Evolutionary conservation across 78 protist species (phyloP).

Genomic region (Anaeramoeba ignava): DNA sequence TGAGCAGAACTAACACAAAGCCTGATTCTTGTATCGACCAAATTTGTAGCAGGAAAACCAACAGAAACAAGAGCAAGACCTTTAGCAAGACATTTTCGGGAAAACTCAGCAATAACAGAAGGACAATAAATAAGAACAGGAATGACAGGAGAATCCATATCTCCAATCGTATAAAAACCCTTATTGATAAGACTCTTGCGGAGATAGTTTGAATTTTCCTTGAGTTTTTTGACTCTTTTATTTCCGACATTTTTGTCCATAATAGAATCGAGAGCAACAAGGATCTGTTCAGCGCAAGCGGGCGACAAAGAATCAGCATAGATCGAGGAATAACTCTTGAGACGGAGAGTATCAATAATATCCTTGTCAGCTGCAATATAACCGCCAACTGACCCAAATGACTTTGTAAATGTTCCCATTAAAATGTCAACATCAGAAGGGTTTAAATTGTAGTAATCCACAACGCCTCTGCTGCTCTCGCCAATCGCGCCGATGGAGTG

Average conservation of each 20-base stretch:
- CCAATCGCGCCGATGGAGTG: slow-evolving; percentile 97
- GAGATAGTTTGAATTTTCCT: neutral
- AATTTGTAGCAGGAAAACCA: slow-evolving; percentile 94
- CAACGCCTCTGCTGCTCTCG: slow-evolving; percentile 77
- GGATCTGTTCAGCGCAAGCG: neutral
- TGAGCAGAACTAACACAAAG: slow-evolving; percentile 91
- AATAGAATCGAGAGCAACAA: neutral
- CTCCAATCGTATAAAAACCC: neutral
- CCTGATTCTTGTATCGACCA: slow-evolving; percentile 71
- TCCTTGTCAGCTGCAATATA: slow-evolving; percentile 9
- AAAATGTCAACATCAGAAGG: slow-evolving; percentile 37
- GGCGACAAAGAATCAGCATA: slow-evolving; percentile 3
- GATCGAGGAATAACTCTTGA: neutral
- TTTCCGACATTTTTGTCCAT: neutral
- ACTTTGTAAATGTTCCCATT: slow-evolving; percentile 10
- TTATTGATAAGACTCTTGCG: neutral
- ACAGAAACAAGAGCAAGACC: slow-evolving; percentile 97
- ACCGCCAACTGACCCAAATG: slow-evolving; percentile 10
- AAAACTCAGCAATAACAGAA: slow-evolving; percentile 11
- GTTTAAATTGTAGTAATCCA: slow-evolving; percentile 61
- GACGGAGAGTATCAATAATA: neutral
- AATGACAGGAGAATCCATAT: neutral
- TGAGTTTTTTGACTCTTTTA: neutral
- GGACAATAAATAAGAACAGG: neutral
- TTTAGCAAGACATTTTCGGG: too few species aligned